Base-by-base conservation (phyloP, 768 basidiomycete genomes). In the Scleroderma citrinum region DNA sequence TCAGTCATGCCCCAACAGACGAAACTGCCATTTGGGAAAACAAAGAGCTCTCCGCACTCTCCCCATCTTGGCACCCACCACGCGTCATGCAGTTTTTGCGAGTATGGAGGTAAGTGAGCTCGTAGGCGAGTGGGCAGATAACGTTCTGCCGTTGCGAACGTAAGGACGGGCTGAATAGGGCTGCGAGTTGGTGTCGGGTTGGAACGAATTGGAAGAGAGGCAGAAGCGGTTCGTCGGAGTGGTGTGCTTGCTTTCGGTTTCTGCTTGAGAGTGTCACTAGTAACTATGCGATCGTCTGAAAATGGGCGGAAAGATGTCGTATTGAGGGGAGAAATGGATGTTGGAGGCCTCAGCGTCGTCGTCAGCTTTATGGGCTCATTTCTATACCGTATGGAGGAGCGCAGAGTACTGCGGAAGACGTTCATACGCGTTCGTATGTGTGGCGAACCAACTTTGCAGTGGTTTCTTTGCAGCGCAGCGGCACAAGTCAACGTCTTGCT, bases 1-100 rank as follows among this genome's bases (percentile, higher is more conserved):
- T 93, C 89, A 13, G 74, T 78, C 47, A 93, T 67, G 5, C 91
- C 92, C 92, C 92, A 96, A 57, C 83, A 91, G 6, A 96, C 93
- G 50, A 92, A 85, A 56, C 81, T 88, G 3, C 92, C 92, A 55
- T 90, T 92, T 17, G 78, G 75, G 63, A 96, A 96, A 12, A 96
- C 76, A 64, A 94, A 95, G 11, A 92, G 71, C 64, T 96, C 93
- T 14, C 92, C 92, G 48, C 81, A 75, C 19, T 69, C 61, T 0
- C 77, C 78, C 81, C 85, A 89, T 50, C 73, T 75, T 30, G 87
- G 84, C 20, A 90, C 71, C 86, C 87, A 91, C 77, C 82, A 85
- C 7, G 85, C 75, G 45, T 90, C 89, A 47, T 91, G 85, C 37
- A 87, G 72, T 20, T 75, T 73, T 53, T 77, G 79, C 11, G 84